Percentiles rank a stretch among this genome's conserved stretches.
Conservation (phyloP, 306 rosid genomes). For the Elaeagnus macrophylla region DNA sequence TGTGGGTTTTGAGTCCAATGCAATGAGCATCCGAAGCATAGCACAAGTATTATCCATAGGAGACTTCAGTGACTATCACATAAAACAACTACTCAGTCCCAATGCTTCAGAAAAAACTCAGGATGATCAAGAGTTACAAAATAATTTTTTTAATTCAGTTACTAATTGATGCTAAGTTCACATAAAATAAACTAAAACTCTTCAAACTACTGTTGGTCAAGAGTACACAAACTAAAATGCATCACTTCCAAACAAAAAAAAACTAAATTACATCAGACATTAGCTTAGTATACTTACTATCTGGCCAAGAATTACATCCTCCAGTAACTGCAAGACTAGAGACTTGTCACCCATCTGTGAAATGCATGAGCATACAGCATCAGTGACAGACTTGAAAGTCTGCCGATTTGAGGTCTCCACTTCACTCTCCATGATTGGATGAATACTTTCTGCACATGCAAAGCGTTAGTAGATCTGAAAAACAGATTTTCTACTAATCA, state of each 20-base stretch:
- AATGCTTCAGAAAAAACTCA: background rate
- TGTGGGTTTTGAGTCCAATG: conserved; percentile 48
- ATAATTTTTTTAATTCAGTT: too few species aligned
- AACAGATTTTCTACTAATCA: background rate
- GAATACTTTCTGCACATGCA: conserved; percentile 33
- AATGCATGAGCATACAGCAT: conserved; percentile 38
- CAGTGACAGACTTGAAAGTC: conserved; percentile 39
- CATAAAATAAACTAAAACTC: too few species aligned
- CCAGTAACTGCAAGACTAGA: conserved; percentile 46
- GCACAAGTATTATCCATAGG: conserved; percentile 60
- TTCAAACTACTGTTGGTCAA: too few species aligned
- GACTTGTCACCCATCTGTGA: conserved; percentile 58
- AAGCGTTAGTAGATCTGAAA: conserved; percentile 8
- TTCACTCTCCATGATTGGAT: conserved; percentile 31
- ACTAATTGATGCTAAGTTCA: too few species aligned
- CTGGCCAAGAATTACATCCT: conserved; percentile 46
- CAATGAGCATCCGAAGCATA: conserved; percentile 50
- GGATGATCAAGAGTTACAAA: too few species aligned
- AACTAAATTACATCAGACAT: background rate
- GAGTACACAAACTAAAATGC: too few species aligned
- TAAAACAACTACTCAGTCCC: conserved; percentile 17
- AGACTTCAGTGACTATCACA: conserved; percentile 37
- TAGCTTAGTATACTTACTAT: conserved; percentile 39
- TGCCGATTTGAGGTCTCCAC: conserved; percentile 15
- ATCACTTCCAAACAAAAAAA: background rate